Conservation (phyloP, 2,329 filamentous ascomycete genomes). For the Xylogone sp. region DNA sequence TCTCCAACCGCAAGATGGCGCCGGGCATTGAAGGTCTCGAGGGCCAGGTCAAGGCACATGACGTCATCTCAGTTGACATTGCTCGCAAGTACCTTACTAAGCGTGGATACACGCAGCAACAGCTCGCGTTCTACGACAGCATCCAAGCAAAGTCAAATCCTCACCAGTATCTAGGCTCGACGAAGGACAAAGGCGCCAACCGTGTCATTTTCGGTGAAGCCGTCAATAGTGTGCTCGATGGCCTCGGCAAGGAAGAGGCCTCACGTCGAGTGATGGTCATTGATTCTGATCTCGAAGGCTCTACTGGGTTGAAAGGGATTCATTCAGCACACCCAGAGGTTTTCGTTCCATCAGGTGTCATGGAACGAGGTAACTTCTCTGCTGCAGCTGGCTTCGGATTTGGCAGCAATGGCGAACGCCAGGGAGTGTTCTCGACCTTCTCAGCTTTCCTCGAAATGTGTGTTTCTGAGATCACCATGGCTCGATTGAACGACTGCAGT, state of each 20-base stretch:
- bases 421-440: constrained; percentile 37
- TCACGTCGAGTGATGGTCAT: constrained; percentile 33
- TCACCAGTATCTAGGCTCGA: constrained; percentile 28
- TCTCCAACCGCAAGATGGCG: constrained; percentile 30
- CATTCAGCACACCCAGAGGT: constrained; percentile 32
- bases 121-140: constrained; percentile 11
- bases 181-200: constrained; percentile 33
- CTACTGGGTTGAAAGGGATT: constrained; percentile 35
- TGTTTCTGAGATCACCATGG: constrained; percentile 37
- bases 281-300: constrained; percentile 36
- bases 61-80: constrained; percentile 33
- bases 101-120: constrained; percentile 28
- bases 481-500: constrained; percentile 32
- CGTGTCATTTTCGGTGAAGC: constrained; percentile 35
- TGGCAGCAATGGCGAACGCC: constrained; percentile 31
- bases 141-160: constrained; percentile 17
- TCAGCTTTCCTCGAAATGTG: constrained; percentile 37
- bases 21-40: constrained; percentile 32
- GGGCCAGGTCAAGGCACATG: constrained; percentile 31
- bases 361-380: constrained; percentile 37
- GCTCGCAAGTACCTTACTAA: constrained; percentile 33
- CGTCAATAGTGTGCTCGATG: constrained; percentile 32
- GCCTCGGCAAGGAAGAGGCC: constrained; percentile 32
- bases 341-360: constrained; percentile 34
- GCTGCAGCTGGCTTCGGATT: constrained; percentile 36